phyloP scores from a whole-genome alignment of 257 asterid species.

The Solanum ossicruentum region DNA sequence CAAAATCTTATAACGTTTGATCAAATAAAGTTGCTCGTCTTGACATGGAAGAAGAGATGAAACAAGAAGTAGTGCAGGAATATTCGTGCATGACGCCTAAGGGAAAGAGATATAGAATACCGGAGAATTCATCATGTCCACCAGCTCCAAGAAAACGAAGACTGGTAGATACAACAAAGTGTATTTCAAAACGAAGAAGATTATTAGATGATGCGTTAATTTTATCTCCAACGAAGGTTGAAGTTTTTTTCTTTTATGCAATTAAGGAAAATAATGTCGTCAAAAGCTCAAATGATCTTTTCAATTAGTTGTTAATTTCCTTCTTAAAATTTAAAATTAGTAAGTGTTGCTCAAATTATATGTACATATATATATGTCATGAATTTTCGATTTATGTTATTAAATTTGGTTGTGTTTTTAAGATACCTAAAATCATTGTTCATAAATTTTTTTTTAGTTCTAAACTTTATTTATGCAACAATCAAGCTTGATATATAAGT shows the following conservation, averaged over 20 bases:
- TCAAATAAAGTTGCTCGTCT: neutral
- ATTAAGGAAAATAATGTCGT: conserved; percentile 2
- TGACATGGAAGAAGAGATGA: neutral
- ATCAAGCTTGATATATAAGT: too few relatives aligned
- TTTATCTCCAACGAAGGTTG: conserved; percentile 36
- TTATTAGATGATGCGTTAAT: neutral
- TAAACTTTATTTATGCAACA: neutral
- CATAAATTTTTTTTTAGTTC: neutral
- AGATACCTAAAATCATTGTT: neutral
- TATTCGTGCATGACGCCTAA: conserved; percentile 30
- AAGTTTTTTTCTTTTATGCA: conserved; percentile 27
- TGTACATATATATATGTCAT: neutral
- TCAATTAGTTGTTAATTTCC: neutral
- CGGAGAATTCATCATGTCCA: conserved; percentile 28
- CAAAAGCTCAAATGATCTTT: neutral
- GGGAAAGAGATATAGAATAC: conserved; percentile 30
- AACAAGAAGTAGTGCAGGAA: neutral
- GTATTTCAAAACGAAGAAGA: conserved; percentile 18
- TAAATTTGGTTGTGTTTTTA: neutral
- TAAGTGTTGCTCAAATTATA: neutral
- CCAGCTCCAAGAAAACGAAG: conserved; percentile 53
- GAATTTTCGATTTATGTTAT: neutral
- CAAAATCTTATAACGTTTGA: neutral
- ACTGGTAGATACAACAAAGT: neutral
- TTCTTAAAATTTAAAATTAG: neutral